Percentiles rank a stretch among this genome's conserved stretches.
Conservation (phyloP, 768 basidiomycete genomes). For the Tricholoma furcatifolium region DNA sequence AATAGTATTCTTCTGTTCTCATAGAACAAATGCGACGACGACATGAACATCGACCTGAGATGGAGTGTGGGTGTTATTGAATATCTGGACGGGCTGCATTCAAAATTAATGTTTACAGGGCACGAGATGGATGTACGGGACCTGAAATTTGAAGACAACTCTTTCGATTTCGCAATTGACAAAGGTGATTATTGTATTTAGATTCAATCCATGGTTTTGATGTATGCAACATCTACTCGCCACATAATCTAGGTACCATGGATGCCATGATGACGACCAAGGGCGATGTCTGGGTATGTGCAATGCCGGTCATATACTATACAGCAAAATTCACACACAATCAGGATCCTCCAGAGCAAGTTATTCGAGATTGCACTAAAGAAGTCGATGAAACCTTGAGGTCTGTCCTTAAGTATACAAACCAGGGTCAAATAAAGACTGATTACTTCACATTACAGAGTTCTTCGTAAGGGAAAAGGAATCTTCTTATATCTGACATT, state of each 20-base stretch:
- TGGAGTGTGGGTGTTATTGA: constrained; percentile 56
- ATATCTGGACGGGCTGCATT: not conserved
- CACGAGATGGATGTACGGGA: constrained; percentile 80
- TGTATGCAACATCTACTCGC: not conserved
- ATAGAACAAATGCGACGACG: constrained; percentile 70
- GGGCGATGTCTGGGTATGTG: constrained; percentile 76
- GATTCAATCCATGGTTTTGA: not conserved
- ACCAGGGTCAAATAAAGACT: not conserved
- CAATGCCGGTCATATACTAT: not conserved
- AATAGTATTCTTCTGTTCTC: constrained; percentile 71
- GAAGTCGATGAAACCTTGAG: constrained; percentile 79
- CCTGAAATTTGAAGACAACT: constrained; percentile 54
- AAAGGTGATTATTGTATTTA: constrained; percentile 45
- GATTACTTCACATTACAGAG: constrained; percentile 41
- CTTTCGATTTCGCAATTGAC: constrained; percentile 82
- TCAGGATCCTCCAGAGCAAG: constrained; percentile 69
- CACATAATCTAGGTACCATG: constrained; percentile 59
- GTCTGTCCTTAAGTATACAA: constrained; percentile 29
- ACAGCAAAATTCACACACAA: constrained; percentile 22
- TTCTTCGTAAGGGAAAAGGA: constrained; percentile 58
- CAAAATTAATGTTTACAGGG: constrained; percentile 44
- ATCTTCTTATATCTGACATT: constrained; percentile 81
- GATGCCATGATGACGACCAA: constrained; percentile 87
- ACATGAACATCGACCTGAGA: constrained; percentile 55
- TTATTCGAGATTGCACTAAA: constrained; percentile 66